Base-by-base conservation (phyloP, 768 basidiomycete species). In the Mycena filopes region DNA sequence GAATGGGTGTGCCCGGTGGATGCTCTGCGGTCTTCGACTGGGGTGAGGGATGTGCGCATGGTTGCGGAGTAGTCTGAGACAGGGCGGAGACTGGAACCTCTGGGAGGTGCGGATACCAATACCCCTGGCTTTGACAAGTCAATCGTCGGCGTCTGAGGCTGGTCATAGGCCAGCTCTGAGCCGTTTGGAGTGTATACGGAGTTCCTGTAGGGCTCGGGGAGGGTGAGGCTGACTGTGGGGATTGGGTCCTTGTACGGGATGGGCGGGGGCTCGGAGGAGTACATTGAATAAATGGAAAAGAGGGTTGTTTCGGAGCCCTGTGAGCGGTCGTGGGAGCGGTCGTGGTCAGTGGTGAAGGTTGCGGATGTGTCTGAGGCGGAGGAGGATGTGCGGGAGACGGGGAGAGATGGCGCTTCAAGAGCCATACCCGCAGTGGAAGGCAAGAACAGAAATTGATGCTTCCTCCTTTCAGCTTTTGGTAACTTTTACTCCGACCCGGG, bases 281-380 rank as follows among this genome's bases (percentile, higher is more conserved):
- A 95, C 93, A 94, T 94, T 51, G 91, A 93, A 75, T 93, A 95
- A 60, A 95, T 94, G 56, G 91, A 89, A 74, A 90, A 87, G 73
- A 94, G 91, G 15, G 92, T 87, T 51, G 90, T 87, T 71, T 92
- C 92, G 15, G 90, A 87, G 0, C 90, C n/a, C n/a, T n/a, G n/a
- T n/a, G n/a, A n/a, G n/a, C n/a, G n/a, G n/a, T n/a, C n/a, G n/a
- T n/a, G n/a, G 60, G 80, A 81, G 62, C 88, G 85, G 21, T 82
- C 84, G 70, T 79, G 79, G 54, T 80, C 80, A 74, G 77, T 48
- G 71, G 70, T 57, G 72, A 76, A 73, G 77, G 78, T 66, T 74
- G 81, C 66, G 28, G 74, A 70, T 45, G 80, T 73, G 58, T 77
- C 74, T 26, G 77, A 74, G 13, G 76, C 69, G 40, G 76, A 67